These are phyloP conservation scores for Rhizophagus sp. DNA, from an alignment of 192 early-diverging fungal species.

Conservation along the genomic window DNA sequence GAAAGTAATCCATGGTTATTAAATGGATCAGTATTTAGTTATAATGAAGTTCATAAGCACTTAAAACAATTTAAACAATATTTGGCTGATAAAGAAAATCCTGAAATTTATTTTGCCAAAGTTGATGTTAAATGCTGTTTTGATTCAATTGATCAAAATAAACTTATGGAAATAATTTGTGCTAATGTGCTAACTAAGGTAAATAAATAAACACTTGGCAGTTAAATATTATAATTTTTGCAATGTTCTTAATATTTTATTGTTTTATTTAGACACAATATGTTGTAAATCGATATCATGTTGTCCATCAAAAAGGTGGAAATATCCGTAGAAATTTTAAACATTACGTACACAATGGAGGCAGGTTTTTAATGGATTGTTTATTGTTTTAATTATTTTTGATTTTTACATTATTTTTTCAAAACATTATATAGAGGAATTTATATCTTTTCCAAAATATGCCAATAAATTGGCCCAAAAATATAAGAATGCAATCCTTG, in stretches of 20 bases:
- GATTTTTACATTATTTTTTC: background rate
- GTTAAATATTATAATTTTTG: too few species aligned
- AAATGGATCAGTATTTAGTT: background rate
- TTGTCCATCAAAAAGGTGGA: background rate
- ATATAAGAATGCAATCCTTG: background rate
- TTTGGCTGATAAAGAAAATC: background rate
- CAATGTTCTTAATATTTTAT: background rate
- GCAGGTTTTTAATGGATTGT: background rate
- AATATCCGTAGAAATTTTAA: background rate
- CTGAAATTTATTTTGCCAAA: slow-evolving; percentile 19
- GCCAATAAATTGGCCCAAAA: background rate
- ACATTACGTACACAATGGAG: background rate
- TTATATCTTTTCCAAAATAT: background rate
- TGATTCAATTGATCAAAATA: slow-evolving; percentile 7
- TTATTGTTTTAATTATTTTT: background rate
- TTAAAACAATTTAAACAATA: background rate
- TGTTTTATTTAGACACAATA: background rate
- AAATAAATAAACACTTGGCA: too few species aligned
- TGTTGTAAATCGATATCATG: background rate
- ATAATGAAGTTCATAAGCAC: background rate
- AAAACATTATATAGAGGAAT: background rate
- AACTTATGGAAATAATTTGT: slow-evolving; percentile 1
- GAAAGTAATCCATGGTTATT: background rate
- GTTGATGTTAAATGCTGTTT: slow-evolving; percentile 20
- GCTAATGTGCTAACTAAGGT: slow-evolving; percentile 2